Base-by-base conservation (phyloP, 208 protist genomes). In the Leishmania gerbilli region DNA sequence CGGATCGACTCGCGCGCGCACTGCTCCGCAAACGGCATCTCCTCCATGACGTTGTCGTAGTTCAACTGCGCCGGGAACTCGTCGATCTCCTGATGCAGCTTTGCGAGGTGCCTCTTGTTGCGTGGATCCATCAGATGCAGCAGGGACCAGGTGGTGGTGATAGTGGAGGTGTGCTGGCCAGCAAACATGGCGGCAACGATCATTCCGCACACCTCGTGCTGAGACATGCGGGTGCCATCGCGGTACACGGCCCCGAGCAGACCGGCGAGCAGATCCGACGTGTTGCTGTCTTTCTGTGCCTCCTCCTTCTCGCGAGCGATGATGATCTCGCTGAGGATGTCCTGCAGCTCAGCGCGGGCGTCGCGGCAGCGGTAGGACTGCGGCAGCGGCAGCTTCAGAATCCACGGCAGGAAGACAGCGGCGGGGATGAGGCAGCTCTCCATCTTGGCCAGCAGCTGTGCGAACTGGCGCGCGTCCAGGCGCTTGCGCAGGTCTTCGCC, bases 161-260 rank as follows among this genome's bases (percentile, higher is more conserved):
- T 98, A 19, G 94, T 92, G 49, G 91, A 96, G 4, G 97, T 99
- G 89, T 99, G 97, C 88, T 99, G 97, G 51, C 97, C 97, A 40
- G 95, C 97, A 86, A 99, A 98, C 89, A 99, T 95, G 72, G 94
- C 88, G 37, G 94, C 95, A 67, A 98, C 95, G 74, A 98, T 95
- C 90, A 96, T 95, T 79, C 97, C 97, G 79, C 93, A 97, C 49
- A 98, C 92, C 84, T 98, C 92, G 79, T 97, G 91, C 79, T 96
- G 90, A 37, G 95, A 95, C 87, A 98, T 95, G 72, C 86, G 86
- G 53, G 89, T 90, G 64, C 95, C 95, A 76, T 96, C 92, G 78
- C 94, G 94, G 89, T 98, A 98, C 27, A 94, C 88, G 60, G 94
- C 92, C 65, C 90, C 85, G 49, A 98, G 93, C 71, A 99, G 90